phyloP scores from a whole-genome alignment of 1,139 yeast species.

The Candida sanyaensis region DNA sequence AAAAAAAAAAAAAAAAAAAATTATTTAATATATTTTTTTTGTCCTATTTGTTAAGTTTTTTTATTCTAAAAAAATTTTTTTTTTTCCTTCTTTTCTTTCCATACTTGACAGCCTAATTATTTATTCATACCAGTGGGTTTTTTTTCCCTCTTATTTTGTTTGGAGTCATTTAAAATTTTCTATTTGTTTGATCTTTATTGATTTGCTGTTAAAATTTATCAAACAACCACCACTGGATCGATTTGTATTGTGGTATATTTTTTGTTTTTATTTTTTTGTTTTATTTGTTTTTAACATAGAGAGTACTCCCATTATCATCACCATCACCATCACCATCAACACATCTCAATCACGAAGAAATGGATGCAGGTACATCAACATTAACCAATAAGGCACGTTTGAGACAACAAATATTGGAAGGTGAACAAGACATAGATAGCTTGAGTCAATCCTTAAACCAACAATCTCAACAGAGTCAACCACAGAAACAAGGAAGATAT shows the following conservation, averaged over 20 bases:
- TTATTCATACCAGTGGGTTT: too few species aligned
- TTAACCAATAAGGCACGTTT: constrained; percentile 25
- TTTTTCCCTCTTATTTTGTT: too few species aligned
- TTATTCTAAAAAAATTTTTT: background rate
- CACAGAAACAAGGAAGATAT: constrained; percentile 9
- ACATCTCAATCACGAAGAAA: constrained; percentile 2
- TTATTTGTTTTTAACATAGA: too few species aligned
- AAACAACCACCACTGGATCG: too few species aligned
- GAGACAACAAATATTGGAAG: constrained; percentile 36
- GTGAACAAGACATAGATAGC: constrained; percentile 30
- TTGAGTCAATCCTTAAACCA: constrained; percentile 18
- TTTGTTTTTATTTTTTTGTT: too few species aligned
- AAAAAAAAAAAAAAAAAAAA: background rate
- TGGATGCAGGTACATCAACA: constrained; percentile 24
- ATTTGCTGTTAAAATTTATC: too few species aligned
- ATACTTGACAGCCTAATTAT: background rate
- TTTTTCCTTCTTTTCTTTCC: background rate
- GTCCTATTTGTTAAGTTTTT: background rate
- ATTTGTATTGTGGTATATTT: too few species aligned
- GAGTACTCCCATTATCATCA: too few species aligned
- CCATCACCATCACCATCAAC: too few species aligned
- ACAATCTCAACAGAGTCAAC: constrained; percentile 15
- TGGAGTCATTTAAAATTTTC: too few species aligned
- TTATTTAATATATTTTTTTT: background rate
- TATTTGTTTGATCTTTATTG: too few species aligned